Evolutionary conservation across 202 grass and related monocot species (phyloP).

Genomic region (Digitaria exilis): DNA sequence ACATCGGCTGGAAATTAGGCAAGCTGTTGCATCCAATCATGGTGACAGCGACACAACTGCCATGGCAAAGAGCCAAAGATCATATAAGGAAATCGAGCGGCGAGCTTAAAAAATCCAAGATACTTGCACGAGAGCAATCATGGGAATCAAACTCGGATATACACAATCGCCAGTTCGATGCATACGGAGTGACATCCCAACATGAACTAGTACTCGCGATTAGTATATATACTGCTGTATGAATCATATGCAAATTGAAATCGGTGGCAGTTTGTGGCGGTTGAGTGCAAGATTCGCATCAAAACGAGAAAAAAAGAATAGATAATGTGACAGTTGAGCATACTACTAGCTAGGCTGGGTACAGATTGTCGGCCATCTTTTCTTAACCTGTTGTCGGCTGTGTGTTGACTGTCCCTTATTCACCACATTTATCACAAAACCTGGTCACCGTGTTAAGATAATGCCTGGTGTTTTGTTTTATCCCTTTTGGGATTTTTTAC

Average conservation of each 20-base stretch:
- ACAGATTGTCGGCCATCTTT: background rate
- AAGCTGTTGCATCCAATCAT: constrained; percentile 45
- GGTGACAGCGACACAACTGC: constrained; percentile 23
- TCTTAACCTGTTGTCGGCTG: background rate
- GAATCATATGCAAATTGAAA: background rate
- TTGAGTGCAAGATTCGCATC: background rate
- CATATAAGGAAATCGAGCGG: no score
- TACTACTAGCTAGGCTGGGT: constrained; percentile 15
- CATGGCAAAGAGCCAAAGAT: background rate
- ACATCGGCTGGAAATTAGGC: constrained; percentile 13
- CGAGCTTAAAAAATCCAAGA: background rate
- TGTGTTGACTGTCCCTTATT: background rate
- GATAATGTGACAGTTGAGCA: background rate
- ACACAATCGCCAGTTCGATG: background rate
- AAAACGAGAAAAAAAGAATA: background rate
- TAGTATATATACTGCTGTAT: background rate
- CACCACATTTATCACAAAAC: background rate
- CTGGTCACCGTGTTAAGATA: background rate
- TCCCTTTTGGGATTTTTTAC: no score
- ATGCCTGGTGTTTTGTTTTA: no score
- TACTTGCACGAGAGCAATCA: background rate
- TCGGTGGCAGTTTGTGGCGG: background rate
- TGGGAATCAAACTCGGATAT: no score
- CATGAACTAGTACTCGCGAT: background rate
- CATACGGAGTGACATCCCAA: background rate